phyloP scores from a whole-genome alignment of 768 basidiomycete genomes.

The Tylopilus plumbeoviolaceoides region DNA sequence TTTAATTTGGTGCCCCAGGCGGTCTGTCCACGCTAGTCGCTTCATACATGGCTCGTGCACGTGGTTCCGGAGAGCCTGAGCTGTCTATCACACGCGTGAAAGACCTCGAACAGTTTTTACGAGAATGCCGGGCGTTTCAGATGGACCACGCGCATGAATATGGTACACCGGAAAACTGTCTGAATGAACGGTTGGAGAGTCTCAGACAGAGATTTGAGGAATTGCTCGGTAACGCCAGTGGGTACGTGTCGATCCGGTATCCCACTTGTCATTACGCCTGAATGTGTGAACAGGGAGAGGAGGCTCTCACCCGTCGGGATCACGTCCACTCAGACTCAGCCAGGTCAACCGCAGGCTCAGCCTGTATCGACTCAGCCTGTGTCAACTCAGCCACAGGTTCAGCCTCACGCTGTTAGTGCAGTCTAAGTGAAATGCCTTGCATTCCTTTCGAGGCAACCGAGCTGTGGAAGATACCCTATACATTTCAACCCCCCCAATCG shows the following conservation, averaged over 20 bases:
- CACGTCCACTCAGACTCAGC: background rate
- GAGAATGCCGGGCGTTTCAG: no score
- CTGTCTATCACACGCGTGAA: no score
- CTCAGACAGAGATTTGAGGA: constrained; percentile 28
- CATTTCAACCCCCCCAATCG: background rate
- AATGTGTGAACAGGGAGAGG: no score
- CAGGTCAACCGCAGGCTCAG: no score
- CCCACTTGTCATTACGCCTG: no score
- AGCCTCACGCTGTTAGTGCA: background rate
- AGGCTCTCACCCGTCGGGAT: constrained; percentile 18
- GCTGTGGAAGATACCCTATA: background rate
- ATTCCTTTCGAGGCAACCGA: background rate
- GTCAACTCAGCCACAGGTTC: no score
- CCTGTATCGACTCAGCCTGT: no score
- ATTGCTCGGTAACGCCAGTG: constrained; percentile 27
- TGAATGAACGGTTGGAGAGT: constrained; percentile 4
- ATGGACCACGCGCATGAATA: no score
- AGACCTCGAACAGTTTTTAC: no score
- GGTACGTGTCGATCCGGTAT: no score
- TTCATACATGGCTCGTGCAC: constrained; percentile 68
- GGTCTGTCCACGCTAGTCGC: no score
- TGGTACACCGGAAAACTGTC: constrained; percentile 6
- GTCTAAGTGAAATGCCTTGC: background rate
- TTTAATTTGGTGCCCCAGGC: constrained; percentile 35
- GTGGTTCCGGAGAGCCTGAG: constrained; percentile 70